These are phyloP conservation scores for Metschnikowia hibisci DNA, from an alignment of 805 yeast species.

Conservation along the genomic window DNA sequence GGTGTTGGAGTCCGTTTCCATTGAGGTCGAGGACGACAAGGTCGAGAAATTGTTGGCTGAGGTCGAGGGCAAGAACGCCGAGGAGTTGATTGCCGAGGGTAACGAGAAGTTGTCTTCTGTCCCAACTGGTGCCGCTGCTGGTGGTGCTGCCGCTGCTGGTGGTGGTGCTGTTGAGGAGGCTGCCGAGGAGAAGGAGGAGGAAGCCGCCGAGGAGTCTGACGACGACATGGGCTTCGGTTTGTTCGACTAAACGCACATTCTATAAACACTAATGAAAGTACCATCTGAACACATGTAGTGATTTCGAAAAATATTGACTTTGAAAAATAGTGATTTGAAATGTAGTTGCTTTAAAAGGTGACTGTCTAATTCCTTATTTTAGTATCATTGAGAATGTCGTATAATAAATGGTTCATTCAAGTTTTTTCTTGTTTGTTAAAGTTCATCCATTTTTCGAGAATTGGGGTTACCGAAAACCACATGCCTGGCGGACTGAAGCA, in stretches of 20 bases:
- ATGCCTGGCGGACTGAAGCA: slow-evolving; percentile 50
- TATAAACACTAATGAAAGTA: slow-evolving; percentile 7
- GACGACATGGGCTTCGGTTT: slow-evolving; percentile 33
- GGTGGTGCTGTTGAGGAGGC: slow-evolving; percentile 23
- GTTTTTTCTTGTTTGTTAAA: slow-evolving; percentile 4
- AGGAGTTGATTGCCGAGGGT: slow-evolving; percentile 37
- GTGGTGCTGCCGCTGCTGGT: slow-evolving; percentile 25
- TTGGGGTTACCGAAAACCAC: slow-evolving; percentile 72
- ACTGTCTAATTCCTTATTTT: too few species aligned
- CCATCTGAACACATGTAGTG: neutral
- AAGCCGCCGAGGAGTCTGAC: slow-evolving; percentile 25
- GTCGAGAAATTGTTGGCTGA: slow-evolving; percentile 32
- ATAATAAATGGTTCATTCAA: too few species aligned
- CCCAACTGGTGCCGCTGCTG: slow-evolving; percentile 32
- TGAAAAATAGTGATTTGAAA: too few species aligned
- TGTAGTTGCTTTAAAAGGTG: too few species aligned
- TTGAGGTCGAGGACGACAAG: slow-evolving; percentile 35
- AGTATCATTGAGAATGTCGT: too few species aligned
- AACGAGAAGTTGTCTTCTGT: slow-evolving; percentile 35
- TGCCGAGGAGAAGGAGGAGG: slow-evolving; percentile 26
- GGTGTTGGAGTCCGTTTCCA: slow-evolving; percentile 39
- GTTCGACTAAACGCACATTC: slow-evolving; percentile 24
- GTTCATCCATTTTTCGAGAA: slow-evolving; percentile 56
- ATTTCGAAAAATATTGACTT: too few species aligned
- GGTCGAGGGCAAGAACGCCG: slow-evolving; percentile 34